phyloP scores from a whole-genome alignment of 192 early-diverging fungal species.

The Diversispora epigaea region DNA sequence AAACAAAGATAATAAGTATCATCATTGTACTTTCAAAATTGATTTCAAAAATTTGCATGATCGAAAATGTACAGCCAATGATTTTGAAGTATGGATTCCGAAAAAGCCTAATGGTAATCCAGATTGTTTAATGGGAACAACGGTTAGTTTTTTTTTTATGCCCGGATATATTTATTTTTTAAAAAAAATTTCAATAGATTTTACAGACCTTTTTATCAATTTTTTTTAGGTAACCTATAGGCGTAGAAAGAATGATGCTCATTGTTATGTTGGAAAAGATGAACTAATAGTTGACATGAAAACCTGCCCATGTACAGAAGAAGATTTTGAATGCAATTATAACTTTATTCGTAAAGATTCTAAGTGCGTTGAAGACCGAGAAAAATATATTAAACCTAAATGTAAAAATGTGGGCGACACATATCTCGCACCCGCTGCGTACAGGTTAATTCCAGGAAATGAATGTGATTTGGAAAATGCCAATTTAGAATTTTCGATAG shows the following conservation, averaged over 20 bases:
- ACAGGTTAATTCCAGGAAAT: conserved; percentile 83
- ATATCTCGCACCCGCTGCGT: conserved; percentile 77
- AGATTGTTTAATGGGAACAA: conserved; percentile 86
- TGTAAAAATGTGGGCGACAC: conserved; percentile 62
- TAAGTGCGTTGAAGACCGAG: conserved; percentile 61
- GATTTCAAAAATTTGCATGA: conserved; percentile 64
- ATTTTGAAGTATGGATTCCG: conserved; percentile 78
- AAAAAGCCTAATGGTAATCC: conserved; percentile 48
- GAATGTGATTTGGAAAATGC: conserved; percentile 65
- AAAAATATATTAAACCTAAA: conserved; percentile 55
- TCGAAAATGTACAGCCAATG: conserved; percentile 66
- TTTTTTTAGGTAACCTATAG: conserved; percentile 58
- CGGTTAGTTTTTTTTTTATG: conserved; percentile 21
- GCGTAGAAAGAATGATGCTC: conserved; percentile 71
- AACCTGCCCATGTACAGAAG: conserved; percentile 72
- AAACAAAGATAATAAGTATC: conserved; percentile 39
- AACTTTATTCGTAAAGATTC: conserved; percentile 64
- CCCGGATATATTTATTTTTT: not conserved
- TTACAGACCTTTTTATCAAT: not conserved
- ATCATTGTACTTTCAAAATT: conserved; percentile 57
- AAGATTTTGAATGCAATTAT: conserved; percentile 95
- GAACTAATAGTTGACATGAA: conserved; percentile 53
- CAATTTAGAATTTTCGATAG: conserved; percentile 56
- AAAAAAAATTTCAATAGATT: not conserved
- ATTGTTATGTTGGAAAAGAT: conserved; percentile 72